Base-by-base conservation (phyloP, 495 filamentous ascomycete genomes). In the Neurospora sp. region DNA sequence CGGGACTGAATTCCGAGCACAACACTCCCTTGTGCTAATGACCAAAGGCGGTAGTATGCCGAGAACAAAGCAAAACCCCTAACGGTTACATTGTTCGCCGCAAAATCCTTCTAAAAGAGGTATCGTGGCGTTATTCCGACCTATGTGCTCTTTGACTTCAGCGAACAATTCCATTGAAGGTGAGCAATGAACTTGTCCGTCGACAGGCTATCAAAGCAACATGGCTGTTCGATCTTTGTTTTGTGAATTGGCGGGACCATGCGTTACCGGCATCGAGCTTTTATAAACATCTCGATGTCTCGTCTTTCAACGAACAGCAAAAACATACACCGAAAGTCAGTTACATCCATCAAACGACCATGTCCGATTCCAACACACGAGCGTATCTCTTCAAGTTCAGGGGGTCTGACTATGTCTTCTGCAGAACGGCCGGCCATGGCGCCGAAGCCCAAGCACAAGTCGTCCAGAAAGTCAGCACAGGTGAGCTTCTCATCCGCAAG, bases 401-500 rank as follows among this genome's bases (percentile, higher is more conserved):
- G 4, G 54, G 54, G 35, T 66, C 54, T 37, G 54, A 66, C 54
- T 66, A 35, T 66, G 54, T 66, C 54, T 66, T 66, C 14, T 66
- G 54, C 54, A 66, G 27, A 66, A 66, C 14, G 27, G 54, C 54
- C 54, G 54, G 54, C 14, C 54, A 66, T 31, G 54, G 54, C 27
- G 27, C 54, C 14, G 54, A 66, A 66, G 5, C 12, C 12, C 54
- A 66, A 37, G 54, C 54, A 16, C 54, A 66, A 66, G 14, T 74
- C 2, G 70, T 74, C 46, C 20, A 46, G 39, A 71, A 74, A 27
- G 11, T 69, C 23, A 16, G 62, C 9, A 44, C 46, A 8, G 70
- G 49, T 7, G 39, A 44, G 49, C 37, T 39, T 14, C 27, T 74
- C 16, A 39, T 74, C 27, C 73, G 70, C 2, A 74, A 74, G 70